These are phyloP conservation scores for Fraxinus greggii DNA, from an alignment of 305 asterid species.

Conservation along the genomic window DNA sequence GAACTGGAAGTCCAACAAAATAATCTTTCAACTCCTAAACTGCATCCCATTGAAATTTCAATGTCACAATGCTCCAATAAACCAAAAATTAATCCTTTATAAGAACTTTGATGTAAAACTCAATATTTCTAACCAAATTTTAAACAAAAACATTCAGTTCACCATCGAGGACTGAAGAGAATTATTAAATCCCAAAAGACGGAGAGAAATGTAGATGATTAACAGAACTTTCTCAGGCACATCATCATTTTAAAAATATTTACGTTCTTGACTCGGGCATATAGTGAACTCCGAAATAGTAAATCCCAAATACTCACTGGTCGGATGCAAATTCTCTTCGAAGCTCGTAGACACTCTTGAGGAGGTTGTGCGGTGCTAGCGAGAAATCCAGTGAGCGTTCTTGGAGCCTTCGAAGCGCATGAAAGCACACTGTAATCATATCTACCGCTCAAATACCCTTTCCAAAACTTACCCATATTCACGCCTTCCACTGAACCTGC, in stretches of 20 bases:
- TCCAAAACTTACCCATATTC: constrained; percentile 66
- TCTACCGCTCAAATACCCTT: constrained; percentile 64
- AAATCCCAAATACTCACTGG: constrained; percentile 45
- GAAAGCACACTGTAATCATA: constrained; percentile 61
- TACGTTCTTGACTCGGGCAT: not conserved
- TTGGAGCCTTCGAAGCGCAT: constrained; percentile 80
- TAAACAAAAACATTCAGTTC: not conserved
- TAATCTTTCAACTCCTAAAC: not conserved
- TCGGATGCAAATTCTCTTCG: constrained; percentile 38
- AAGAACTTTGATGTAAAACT: not conserved
- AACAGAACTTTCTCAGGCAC: constrained; percentile 4
- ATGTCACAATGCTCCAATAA: not conserved
- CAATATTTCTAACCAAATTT: not conserved
- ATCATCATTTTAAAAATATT: not conserved
- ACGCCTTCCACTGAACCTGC: constrained; percentile 77
- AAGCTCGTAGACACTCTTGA: constrained; percentile 40
- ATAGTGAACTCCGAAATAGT: not conserved
- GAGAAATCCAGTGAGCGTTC: constrained; percentile 69
- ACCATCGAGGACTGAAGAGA: not conserved
- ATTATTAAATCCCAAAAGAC: not conserved
- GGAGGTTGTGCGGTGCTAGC: constrained; percentile 71
- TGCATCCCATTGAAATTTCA: not conserved
- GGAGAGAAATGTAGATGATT: constrained; percentile 1
- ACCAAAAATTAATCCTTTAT: not conserved
- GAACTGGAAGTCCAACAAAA: not conserved